Conservation (phyloP, 768 basidiomycete genomes). For the Holtermannia corniformis region DNA sequence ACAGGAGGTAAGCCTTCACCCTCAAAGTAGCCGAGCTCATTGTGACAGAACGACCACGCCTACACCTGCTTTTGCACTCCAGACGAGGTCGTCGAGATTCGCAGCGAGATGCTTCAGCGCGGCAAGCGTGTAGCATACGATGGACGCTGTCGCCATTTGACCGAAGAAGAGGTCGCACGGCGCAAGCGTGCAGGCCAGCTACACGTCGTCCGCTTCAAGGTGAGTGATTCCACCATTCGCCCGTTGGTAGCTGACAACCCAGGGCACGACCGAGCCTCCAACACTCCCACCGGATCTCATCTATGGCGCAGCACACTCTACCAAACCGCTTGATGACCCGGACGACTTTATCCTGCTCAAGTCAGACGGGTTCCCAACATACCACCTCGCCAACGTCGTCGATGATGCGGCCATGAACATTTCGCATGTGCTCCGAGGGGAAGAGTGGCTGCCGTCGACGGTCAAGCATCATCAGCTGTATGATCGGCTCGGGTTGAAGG, state of each 20-base stretch:
- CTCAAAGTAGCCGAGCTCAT: neutral
- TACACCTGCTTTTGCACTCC: constrained; percentile 91
- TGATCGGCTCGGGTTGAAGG: constrained; percentile 56
- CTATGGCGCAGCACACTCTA: constrained; percentile 49
- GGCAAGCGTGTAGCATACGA: constrained; percentile 77
- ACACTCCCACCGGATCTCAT: constrained; percentile 57
- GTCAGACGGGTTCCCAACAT: constrained; percentile 86
- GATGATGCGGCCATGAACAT: constrained; percentile 96
- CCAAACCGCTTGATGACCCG: constrained; percentile 29
- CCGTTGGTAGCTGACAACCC: no score
- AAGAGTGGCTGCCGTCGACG: constrained; percentile 96
- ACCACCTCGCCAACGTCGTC: constrained; percentile 89
- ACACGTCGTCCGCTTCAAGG: constrained; percentile 78
- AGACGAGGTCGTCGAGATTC: constrained; percentile 57
- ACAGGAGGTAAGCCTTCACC: constrained; percentile 53
- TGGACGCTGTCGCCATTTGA: constrained; percentile 72
- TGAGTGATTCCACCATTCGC: constrained; percentile 33
- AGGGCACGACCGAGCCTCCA: constrained; percentile 46
- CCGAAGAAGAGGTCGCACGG: constrained; percentile 73
- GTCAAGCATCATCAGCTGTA: constrained; percentile 87
- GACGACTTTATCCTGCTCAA: constrained; percentile 91
- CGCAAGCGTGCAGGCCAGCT: constrained; percentile 66
- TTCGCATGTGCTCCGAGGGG: constrained; percentile 88
- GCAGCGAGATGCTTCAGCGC: constrained; percentile 61
- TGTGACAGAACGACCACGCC: constrained; percentile 64